Conservation (phyloP, 345 rosid genomes). For the Aquilaria malaccensis region DNA sequence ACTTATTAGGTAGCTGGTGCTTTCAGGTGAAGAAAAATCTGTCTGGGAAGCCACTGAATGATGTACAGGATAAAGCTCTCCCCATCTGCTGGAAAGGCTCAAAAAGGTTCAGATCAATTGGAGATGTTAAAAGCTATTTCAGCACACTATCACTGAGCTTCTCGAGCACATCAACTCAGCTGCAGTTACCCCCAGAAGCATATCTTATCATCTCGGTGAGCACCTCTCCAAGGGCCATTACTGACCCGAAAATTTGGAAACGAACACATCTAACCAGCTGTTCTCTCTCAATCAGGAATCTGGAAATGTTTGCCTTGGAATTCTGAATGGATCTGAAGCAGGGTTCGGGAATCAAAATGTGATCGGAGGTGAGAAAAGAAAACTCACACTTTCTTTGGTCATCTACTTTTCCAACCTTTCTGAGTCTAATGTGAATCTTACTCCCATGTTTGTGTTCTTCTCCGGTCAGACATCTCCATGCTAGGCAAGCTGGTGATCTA, state of each 20-base stretch:
- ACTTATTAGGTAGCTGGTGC: background rate
- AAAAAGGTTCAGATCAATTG: slow-evolving; percentile 5
- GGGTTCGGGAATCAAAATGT: slow-evolving; percentile 14
- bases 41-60: slow-evolving; percentile 3
- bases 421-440: background rate
- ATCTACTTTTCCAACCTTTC: background rate
- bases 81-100: slow-evolving; percentile 23
- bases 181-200: slow-evolving; percentile 14
- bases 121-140: slow-evolving; percentile 14
- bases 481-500: slow-evolving; percentile 9
- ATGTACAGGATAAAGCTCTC: slow-evolving; percentile 10
- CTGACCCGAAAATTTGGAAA: background rate
- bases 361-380: slow-evolving; percentile 19
- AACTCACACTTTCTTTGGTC: background rate
- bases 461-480: slow-evolving; percentile 9
- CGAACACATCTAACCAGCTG: background rate
- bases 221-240: background rate
- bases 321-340: slow-evolving; percentile 12
- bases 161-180: slow-evolving; percentile 4
- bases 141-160: slow-evolving; percentile 15
- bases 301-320: slow-evolving; percentile 26
- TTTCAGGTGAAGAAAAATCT: slow-evolving; percentile 15
- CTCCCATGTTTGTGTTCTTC: background rate
- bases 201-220: slow-evolving; percentile 24
- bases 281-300: slow-evolving; percentile 11